Conservation (phyloP, 768 basidiomycete species). For the Pleurotus ostreatus region DNA sequence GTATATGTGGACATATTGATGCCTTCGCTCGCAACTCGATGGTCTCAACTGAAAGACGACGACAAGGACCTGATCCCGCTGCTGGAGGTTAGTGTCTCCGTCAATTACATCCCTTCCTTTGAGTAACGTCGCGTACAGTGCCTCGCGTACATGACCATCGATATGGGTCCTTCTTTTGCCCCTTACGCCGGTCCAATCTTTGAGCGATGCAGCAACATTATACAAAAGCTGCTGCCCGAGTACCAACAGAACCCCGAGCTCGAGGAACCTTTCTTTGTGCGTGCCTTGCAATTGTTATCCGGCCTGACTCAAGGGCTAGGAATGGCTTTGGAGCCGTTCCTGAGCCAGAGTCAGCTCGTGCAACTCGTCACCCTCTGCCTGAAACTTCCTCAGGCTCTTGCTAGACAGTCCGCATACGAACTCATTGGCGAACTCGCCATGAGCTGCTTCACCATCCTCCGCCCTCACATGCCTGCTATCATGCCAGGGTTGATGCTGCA, state of each 20-base stretch:
- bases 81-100: slow-evolving; percentile 66
- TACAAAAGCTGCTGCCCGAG: slow-evolving; percentile 75
- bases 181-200: slow-evolving; percentile 90
- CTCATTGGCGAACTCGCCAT: slow-evolving; percentile 97
- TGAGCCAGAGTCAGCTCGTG: slow-evolving; percentile 66
- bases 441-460: slow-evolving; percentile 84
- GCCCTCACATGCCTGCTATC: slow-evolving; percentile 81
- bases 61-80: slow-evolving; percentile 93
- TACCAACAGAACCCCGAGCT: slow-evolving; percentile 89
- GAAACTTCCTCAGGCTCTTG: slow-evolving; percentile 93
- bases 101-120: neutral
- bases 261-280: slow-evolving; percentile 97
- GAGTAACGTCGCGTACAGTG: slow-evolving; percentile 49
- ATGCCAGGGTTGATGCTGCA: slow-evolving; percentile 88
- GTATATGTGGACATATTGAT: slow-evolving; percentile 91
- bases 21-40: slow-evolving; percentile 88
- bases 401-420: slow-evolving; percentile 96
- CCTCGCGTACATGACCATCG: slow-evolving; percentile 94
- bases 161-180: slow-evolving; percentile 84
- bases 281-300: slow-evolving; percentile 93
- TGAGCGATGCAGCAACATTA: slow-evolving; percentile 83
- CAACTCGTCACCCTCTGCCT: slow-evolving; percentile 82
- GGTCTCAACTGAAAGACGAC: slow-evolving; percentile 86
- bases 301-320: slow-evolving; percentile 95
- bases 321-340: slow-evolving; percentile 72